A percentile compares a stretch with the other conserved stretches of the same genome.
These are phyloP conservation scores for Hypoxylon crocopeplum DNA, from an alignment of 495 filamentous ascomycete species.

Conservation along the genomic window DNA sequence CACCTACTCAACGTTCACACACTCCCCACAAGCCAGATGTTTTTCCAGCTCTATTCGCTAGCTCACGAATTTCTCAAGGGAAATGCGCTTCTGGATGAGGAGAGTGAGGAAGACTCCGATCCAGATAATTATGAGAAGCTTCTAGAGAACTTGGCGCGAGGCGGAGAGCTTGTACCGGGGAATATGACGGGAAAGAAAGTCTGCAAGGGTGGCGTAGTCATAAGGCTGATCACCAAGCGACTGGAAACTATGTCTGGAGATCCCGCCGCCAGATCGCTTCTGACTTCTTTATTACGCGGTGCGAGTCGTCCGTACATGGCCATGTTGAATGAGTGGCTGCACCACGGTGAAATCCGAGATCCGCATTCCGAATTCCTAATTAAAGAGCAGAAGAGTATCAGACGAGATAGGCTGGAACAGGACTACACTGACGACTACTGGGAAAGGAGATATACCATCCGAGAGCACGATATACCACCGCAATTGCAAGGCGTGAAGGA, in stretches of 20 bases:
- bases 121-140: conserved; percentile 73
- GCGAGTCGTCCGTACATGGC: conserved; percentile 94
- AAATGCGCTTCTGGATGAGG: conserved; percentile 87
- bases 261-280: conserved; percentile 78
- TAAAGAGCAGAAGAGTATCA: conserved; percentile 94
- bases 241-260: conserved; percentile 90
- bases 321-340: conserved; percentile 98
- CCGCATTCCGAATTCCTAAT: conserved; percentile 94
- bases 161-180: conserved; percentile 76
- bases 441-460: conserved; percentile 95
- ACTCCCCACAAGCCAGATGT: conserved; percentile 85
- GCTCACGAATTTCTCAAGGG: conserved; percentile 85
- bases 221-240: conserved; percentile 82
- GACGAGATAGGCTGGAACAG: conserved; percentile 85
- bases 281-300: conserved; percentile 83
- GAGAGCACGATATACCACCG: conserved; percentile 88
- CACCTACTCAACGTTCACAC: conserved; percentile 92
- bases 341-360: conserved; percentile 93
- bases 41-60: conserved; percentile 84
- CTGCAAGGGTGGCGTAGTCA: conserved; percentile 90
- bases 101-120: conserved; percentile 82
- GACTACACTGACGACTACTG: conserved; percentile 99
- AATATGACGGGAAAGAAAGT: conserved; percentile 87
- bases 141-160: conserved; percentile 88
- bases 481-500: conserved; percentile 92